phyloP scores from a whole-genome alignment of 2,329 filamentous ascomycete genomes.

The Alternaria atra region DNA sequence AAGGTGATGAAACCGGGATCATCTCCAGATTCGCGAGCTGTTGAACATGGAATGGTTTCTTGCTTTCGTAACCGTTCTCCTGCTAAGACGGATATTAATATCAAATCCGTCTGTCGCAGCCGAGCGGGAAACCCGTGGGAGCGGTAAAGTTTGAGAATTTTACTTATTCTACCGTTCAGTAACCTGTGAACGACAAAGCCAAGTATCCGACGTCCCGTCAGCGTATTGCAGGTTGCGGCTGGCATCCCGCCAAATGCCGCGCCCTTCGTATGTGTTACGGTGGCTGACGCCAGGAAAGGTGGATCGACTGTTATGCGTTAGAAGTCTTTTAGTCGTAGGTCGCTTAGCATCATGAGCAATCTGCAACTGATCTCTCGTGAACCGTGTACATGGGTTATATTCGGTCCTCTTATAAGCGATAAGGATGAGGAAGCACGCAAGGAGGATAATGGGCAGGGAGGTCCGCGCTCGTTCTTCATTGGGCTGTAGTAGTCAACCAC shows the following conservation, averaged over 20 bases:
- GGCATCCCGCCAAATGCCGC: not conserved
- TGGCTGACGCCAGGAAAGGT: conserved; percentile 6
- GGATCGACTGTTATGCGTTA: conserved; percentile 8
- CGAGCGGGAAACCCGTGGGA: not conserved
- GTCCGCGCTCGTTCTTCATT: conserved; percentile 5
- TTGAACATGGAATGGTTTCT: not conserved
- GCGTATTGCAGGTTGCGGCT: conserved; percentile 1
- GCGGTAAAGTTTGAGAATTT: not conserved
- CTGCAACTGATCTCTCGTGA: not conserved
- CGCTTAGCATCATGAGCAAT: conserved; percentile 4
- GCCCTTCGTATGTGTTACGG: conserved; percentile 1
- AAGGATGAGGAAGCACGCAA: not conserved
- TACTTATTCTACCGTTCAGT: not conserved
- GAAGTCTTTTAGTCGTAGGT: not conserved
- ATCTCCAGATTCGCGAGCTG: conserved; percentile 6
- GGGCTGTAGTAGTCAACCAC: not conserved
- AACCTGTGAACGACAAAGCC: not conserved
- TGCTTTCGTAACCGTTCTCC: not conserved
- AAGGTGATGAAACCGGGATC: not conserved
- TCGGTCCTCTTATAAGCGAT: conserved; percentile 5
- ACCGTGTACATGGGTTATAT: not conserved
- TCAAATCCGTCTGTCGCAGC: not conserved
- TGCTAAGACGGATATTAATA: not conserved
- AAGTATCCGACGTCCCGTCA: not conserved
- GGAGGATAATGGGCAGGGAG: not conserved